Evolutionary conservation across 768 basidiomycete species (phyloP).

Genomic region (Gyrodon lividus): DNA sequence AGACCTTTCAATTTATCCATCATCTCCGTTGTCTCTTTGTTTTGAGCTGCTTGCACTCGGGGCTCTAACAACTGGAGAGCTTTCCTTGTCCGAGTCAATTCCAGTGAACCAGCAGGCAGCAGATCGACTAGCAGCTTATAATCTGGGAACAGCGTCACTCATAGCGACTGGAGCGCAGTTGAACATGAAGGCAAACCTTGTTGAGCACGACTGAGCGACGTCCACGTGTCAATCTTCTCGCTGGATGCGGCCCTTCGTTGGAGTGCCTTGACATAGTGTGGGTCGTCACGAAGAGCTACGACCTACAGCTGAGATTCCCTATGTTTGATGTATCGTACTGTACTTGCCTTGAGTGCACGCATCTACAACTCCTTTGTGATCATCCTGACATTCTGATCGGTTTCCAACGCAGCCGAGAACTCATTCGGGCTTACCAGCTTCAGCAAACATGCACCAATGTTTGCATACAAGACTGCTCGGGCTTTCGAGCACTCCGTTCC

Average conservation of each 20-base stretch:
- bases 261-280: constrained; percentile 81
- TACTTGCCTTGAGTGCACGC: constrained; percentile 73
- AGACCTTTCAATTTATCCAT: constrained; percentile 87
- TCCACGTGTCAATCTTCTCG: constrained; percentile 79
- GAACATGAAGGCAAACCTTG: constrained; percentile 56
- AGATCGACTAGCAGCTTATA: constrained; percentile 70
- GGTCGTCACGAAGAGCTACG: constrained; percentile 82
- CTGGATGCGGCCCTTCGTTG: constrained; percentile 88
- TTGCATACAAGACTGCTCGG: constrained; percentile 78
- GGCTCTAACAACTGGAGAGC: constrained; percentile 59
- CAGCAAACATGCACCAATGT: constrained; percentile 82
- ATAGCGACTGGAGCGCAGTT: neutral
- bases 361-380: constrained; percentile 75
- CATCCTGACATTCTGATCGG: constrained; percentile 46
- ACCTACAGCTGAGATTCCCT: constrained; percentile 4
- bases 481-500: constrained; percentile 52
- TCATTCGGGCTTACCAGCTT: constrained; percentile 57
- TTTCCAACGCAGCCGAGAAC: neutral
- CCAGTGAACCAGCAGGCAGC: constrained; percentile 53
- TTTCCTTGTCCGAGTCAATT: constrained; percentile 45
- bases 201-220: constrained; percentile 75
- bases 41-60: constrained; percentile 73
- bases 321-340: neutral
- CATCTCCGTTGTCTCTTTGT: constrained; percentile 90
- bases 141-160: constrained; percentile 47